Percentiles rank a stretch among this genome's conserved stretches.
phyloP scores from a whole-genome alignment of 495 filamentous ascomycete species.

The Penicillium steckii region DNA sequence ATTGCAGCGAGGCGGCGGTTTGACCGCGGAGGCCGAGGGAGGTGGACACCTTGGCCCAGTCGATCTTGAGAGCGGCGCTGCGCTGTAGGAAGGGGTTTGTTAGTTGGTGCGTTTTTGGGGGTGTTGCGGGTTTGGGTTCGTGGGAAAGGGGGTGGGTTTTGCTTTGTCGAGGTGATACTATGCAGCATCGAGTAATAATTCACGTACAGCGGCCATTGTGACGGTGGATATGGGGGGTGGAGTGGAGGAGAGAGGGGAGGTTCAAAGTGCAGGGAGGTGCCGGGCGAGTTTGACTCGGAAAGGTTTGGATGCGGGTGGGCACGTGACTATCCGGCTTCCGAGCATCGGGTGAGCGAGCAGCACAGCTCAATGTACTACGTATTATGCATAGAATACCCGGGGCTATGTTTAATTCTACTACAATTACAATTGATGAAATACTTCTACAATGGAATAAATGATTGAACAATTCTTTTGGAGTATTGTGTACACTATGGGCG shows the following conservation, averaged over 20 bases:
- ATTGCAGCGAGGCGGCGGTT: slow-evolving; percentile 82
- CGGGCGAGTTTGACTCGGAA: slow-evolving; percentile 45
- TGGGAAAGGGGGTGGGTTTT: too few species aligned
- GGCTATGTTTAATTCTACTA: neutral
- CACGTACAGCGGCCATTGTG: slow-evolving; percentile 90
- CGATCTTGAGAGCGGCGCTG: slow-evolving; percentile 98
- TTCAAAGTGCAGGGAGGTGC: slow-evolving; percentile 42
- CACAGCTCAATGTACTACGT: neutral
- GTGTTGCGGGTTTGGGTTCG: slow-evolving; percentile 4
- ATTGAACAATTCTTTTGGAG: slow-evolving; percentile 40
- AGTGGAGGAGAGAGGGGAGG: slow-evolving; percentile 39
- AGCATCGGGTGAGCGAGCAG: slow-evolving; percentile 18
- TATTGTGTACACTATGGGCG: slow-evolving; percentile 44
- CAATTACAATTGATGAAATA: neutral
- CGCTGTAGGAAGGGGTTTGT: slow-evolving; percentile 54
- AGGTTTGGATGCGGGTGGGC: slow-evolving; percentile 43
- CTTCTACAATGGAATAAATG: slow-evolving; percentile 3
- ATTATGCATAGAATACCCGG: neutral
- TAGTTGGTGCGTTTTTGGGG: neutral
- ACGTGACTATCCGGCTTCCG: slow-evolving; percentile 47
- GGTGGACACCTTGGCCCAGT: slow-evolving; percentile 89
- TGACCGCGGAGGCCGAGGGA: slow-evolving; percentile 95
- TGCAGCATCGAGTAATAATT: too few species aligned
- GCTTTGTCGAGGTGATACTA: too few species aligned
- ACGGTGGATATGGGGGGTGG: slow-evolving; percentile 41